phyloP scores from a whole-genome alignment of 2,329 filamentous ascomycete species.

The Lachnellula willkommii region DNA sequence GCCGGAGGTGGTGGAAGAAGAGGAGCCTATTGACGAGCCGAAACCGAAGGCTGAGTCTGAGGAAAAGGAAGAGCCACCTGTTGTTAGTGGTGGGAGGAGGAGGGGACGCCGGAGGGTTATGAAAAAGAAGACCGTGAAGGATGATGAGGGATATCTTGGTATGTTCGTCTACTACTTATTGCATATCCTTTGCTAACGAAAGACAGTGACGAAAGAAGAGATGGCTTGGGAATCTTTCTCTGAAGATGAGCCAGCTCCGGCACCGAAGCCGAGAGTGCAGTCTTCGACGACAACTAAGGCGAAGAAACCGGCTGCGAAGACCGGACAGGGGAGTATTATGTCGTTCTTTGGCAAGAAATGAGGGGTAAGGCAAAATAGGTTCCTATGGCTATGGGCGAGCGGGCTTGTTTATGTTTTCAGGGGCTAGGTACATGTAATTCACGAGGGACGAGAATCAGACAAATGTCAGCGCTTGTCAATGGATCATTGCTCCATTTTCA shows the following conservation, averaged over 20 bases:
- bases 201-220: slow-evolving; percentile 77
- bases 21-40: slow-evolving; percentile 22
- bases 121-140: slow-evolving; percentile 81
- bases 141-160: slow-evolving; percentile 88
- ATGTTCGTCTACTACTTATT: slow-evolving; percentile 32
- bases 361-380: not conserved
- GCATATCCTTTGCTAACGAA: not conserved
- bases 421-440: not conserved
- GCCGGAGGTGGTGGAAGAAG: slow-evolving; percentile 48
- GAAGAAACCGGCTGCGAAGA: slow-evolving; percentile 54
- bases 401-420: not conserved
- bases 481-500: not conserved
- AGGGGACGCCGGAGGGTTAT: slow-evolving; percentile 74
- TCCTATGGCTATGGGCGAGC: not conserved
- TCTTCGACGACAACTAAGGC: slow-evolving; percentile 40
- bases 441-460: not conserved
- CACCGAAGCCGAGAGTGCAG: slow-evolving; percentile 47
- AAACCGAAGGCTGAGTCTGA: slow-evolving; percentile 30
- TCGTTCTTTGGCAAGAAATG: slow-evolving; percentile 81
- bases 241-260: slow-evolving; percentile 69
- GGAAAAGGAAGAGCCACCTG: slow-evolving; percentile 35
- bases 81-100: slow-evolving; percentile 57
- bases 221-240: slow-evolving; percentile 87
- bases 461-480: not conserved
- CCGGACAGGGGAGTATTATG: slow-evolving; percentile 76